Evolutionary conservation across 108 stramenopile genomes (phyloP).

Genomic region (Parietichytrium sp.): DNA sequence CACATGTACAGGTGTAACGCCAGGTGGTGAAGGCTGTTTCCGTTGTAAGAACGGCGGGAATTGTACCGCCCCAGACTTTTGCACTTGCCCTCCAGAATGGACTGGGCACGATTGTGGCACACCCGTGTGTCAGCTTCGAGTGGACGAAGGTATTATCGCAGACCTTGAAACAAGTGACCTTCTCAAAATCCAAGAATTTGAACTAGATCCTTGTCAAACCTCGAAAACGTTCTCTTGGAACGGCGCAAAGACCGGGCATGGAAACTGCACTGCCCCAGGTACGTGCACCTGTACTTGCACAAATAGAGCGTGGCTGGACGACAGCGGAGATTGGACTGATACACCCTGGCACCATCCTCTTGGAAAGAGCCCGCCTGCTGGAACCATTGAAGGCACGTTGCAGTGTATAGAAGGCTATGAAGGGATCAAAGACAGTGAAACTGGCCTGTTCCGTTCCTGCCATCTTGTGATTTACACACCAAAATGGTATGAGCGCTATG

Average conservation of each 20-base stretch:
- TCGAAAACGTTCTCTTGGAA: neutral
- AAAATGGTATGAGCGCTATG: slow-evolving; percentile 59
- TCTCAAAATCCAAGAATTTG: slow-evolving; percentile 68
- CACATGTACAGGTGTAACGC: slow-evolving; percentile 61
- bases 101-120: slow-evolving; percentile 76
- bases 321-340: slow-evolving; percentile 54
- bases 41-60: slow-evolving; percentile 77
- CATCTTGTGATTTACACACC: slow-evolving; percentile 75
- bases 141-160: slow-evolving; percentile 52
- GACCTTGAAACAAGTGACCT: slow-evolving; percentile 74
- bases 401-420: slow-evolving; percentile 72
- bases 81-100: slow-evolving; percentile 76
- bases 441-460: slow-evolving; percentile 70
- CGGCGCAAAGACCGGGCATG: slow-evolving; percentile 52
- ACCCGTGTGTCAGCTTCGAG: slow-evolving; percentile 75
- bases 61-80: slow-evolving; percentile 76
- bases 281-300: slow-evolving; percentile 76
- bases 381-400: slow-evolving; percentile 71
- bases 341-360: slow-evolving; percentile 61
- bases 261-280: slow-evolving; percentile 77
- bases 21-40: slow-evolving; percentile 74
- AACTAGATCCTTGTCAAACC: slow-evolving; percentile 74
- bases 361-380: slow-evolving; percentile 63
- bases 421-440: slow-evolving; percentile 62
- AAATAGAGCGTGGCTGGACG: slow-evolving; percentile 49